Evolutionary conservation across 495 filamentous ascomycete species (phyloP), one percentile per base, ranked within the genome.

Genomic region (Rhypophila decipiens): DNA sequence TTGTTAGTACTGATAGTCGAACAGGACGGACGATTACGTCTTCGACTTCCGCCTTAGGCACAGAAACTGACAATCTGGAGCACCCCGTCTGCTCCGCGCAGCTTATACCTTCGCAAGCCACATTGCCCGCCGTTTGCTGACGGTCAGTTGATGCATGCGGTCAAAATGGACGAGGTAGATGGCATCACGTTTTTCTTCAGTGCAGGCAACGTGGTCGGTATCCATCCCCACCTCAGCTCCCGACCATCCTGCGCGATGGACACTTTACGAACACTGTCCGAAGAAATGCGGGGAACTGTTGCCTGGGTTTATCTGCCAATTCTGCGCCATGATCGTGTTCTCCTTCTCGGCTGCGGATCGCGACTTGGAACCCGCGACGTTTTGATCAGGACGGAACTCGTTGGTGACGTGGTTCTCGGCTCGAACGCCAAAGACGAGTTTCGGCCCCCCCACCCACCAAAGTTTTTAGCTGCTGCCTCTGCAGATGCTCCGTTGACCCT

Each of bases 171-270:
- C 20, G 27, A 39, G 38, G 21, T 46, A 18, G 19, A 37, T 15
- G 53, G 53, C n/a, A 52, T 56, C 19, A 56, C 53, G 15, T 56
- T 56, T 31, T 56, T 56, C 21, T 56, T 49, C 36, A 38, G 41
- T 11, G 4, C 5, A 5, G 27, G 34, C 38, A 33, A 20, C 20
- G 19, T 56, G 39, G 23, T 27, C 34, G 49, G 44, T 18, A 29
- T 56, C 22, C 49, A 52, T 33, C 15, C 31, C 24, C 53, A 56
- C 18, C 24, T n/a, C n/a, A n/a, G 24, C 9, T 42, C 49, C 7
- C 22, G 23, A 4, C 27, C 20, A 19, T 49, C 49, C 9, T 44
- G 37, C 42, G 45, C 45, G 15, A 40, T 39, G 15, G 45, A 50
- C 27, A 42, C 44, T 21, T 46, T 19, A 3, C 34, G 42, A 8